Conservation (phyloP, 176 grass and related monocot species). For the Cymbopogon citratus region DNA sequence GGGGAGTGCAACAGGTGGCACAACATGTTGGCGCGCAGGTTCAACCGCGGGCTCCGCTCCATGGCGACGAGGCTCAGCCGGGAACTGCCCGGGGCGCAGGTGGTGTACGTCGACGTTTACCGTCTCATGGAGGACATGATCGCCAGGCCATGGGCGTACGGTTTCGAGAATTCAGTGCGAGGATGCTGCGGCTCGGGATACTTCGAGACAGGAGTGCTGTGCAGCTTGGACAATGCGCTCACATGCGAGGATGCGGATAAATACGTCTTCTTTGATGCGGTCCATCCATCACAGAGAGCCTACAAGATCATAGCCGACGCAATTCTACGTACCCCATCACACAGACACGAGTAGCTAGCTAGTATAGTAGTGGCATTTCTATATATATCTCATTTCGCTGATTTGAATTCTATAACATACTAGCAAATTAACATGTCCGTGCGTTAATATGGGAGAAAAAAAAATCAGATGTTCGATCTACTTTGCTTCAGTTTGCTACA, state of each 20-base stretch:
- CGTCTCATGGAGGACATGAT: slow-evolving; percentile 33
- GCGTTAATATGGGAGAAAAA: no score
- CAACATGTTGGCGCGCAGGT: slow-evolving; percentile 37
- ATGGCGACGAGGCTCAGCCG: slow-evolving; percentile 29
- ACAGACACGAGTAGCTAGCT: no score
- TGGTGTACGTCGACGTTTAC: slow-evolving; percentile 47
- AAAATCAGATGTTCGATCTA: no score
- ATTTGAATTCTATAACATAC: no score
- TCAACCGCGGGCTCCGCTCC: slow-evolving; percentile 31
- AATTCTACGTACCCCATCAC: background rate
- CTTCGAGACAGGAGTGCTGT: slow-evolving; percentile 20
- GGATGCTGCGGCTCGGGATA: slow-evolving; percentile 35
- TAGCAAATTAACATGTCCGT: no score
- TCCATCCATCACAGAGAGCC: slow-evolving; percentile 32
- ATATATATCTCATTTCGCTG: no score
- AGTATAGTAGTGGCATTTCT: no score
- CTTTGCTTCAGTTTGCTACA: no score
- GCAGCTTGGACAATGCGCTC: slow-evolving; percentile 11
- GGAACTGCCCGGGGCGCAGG: slow-evolving; percentile 21
- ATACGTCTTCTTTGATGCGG: slow-evolving; percentile 1
- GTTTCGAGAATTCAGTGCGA: slow-evolving; percentile 16
- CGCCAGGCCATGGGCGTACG: slow-evolving; percentile 36
- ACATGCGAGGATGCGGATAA: background rate
- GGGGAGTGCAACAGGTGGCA: slow-evolving; percentile 32
- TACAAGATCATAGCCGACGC: slow-evolving; percentile 18